phyloP scores from a whole-genome alignment of 768 basidiomycete species.

The Coprinellus micaceus region DNA sequence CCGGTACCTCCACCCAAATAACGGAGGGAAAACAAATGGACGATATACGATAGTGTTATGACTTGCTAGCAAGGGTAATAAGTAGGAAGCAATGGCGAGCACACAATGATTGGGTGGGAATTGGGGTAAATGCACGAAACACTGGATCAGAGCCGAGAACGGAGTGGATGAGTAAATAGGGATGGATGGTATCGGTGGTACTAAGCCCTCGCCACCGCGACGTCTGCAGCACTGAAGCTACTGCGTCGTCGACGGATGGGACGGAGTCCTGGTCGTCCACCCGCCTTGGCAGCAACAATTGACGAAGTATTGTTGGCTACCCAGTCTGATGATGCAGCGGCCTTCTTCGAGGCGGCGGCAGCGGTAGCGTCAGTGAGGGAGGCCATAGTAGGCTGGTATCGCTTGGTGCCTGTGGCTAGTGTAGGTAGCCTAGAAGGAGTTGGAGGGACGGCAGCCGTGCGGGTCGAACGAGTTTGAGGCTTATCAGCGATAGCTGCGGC shows the following conservation, averaged over 20 bases:
- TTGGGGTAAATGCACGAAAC: slow-evolving; percentile 2
- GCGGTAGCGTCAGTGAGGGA: slow-evolving; percentile 54
- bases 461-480: slow-evolving; percentile 23
- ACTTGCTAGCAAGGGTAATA: not conserved
- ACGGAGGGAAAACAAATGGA: too few relatives aligned
- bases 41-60: not conserved
- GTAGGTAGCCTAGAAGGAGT: slow-evolving; percentile 78
- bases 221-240: slow-evolving; percentile 85
- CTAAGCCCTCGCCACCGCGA: slow-evolving; percentile 55
- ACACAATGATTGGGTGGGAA: not conserved
- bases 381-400: slow-evolving; percentile 43
- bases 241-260: slow-evolving; percentile 74
- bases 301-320: slow-evolving; percentile 68
- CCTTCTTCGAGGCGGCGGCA: slow-evolving; percentile 20
- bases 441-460: slow-evolving; percentile 47
- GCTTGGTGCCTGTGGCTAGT: slow-evolving; percentile 50
- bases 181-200: slow-evolving; percentile 20
- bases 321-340: slow-evolving; percentile 49
- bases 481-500: slow-evolving; percentile 34
- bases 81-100: not conserved
- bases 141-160: slow-evolving; percentile 3
- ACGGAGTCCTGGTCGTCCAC: slow-evolving; percentile 63
- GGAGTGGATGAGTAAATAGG: slow-evolving; percentile 17
- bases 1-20: too few relatives aligned
- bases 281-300: slow-evolving; percentile 72